Percentiles rank a stretch among this genome's conserved stretches.
phyloP scores from a whole-genome alignment of 257 asterid genomes.

The Salvia rosmarinus region DNA sequence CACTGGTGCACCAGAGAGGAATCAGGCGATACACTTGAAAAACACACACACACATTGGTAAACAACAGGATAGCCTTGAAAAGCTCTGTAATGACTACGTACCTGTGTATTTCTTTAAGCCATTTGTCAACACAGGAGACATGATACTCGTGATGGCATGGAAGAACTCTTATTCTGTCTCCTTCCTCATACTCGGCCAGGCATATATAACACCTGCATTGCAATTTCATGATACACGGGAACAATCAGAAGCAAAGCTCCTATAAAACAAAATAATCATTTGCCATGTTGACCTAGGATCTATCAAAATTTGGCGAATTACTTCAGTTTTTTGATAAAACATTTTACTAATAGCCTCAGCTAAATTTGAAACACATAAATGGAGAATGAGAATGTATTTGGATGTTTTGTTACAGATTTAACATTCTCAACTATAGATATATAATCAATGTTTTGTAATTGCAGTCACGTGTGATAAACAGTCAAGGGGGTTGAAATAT shows the following conservation, averaged over 20 bases:
- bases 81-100: conserved; percentile 30
- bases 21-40: conserved; percentile 27
- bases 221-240: conserved; percentile 21
- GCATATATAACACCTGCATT: conserved; percentile 85
- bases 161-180: conserved; percentile 76
- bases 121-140: conserved; percentile 83
- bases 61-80: background rate
- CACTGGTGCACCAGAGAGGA: conserved; percentile 52
- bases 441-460: background rate
- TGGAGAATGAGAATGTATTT: background rate
- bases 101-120: conserved; percentile 97
- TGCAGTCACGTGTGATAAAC: background rate
- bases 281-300: background rate
- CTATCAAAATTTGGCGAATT: conserved; percentile 9
- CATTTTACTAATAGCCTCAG: background rate
- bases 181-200: conserved; percentile 89
- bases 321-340: background rate
- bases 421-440: background rate
- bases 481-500: background rate
- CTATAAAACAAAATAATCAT: background rate
- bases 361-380: conserved; percentile 5
- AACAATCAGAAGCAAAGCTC: conserved; percentile 12
- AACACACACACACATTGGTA: background rate
- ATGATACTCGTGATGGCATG: conserved; percentile 90
- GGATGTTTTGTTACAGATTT: conserved; percentile 4